Percentiles rank a stretch among this genome's conserved stretches.
phyloP scores from a whole-genome alignment of 345 rosid genomes.

The Linum tenue region DNA sequence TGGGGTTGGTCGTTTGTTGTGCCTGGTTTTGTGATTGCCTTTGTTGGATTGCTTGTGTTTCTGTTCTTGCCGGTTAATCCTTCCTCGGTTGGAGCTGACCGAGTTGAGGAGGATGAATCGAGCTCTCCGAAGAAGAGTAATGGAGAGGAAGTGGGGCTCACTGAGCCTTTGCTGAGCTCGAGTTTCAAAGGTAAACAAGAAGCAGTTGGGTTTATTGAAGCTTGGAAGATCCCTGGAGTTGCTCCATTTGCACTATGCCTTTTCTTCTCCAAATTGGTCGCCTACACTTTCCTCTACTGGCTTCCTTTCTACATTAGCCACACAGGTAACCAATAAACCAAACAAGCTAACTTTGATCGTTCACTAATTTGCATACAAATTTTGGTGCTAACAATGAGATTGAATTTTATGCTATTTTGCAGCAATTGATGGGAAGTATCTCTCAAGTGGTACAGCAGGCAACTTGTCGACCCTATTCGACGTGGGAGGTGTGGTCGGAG shows the following conservation, averaged over 20 bases:
- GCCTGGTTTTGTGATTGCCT: conserved; percentile 56
- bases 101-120: conserved; percentile 44
- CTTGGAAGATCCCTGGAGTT: conserved; percentile 95
- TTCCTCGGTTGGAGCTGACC: conserved; percentile 53
- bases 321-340: conserved; percentile 45
- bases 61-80: conserved; percentile 70
- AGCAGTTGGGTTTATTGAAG: conserved; percentile 81
- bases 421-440: conserved; percentile 80
- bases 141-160: conserved; percentile 24
- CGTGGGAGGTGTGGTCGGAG: conserved; percentile 91
- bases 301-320: conserved; percentile 94
- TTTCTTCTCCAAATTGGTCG: conserved; percentile 88
- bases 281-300: conserved; percentile 96
- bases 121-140: conserved; percentile 38
- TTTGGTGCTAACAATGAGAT: background rate
- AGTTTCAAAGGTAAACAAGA: conserved; percentile 31
- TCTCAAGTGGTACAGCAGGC: conserved; percentile 68
- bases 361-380: too few relatives aligned
- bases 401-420: conserved; percentile 11
- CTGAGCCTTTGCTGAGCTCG: conserved; percentile 43
- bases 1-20: conserved; percentile 98
- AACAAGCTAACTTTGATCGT: background rate
- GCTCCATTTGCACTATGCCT: conserved; percentile 91
- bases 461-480: conserved; percentile 84
- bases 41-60: conserved; percentile 52